Percentiles rank a stretch among this genome's conserved stretches.
phyloP scores from a whole-genome alignment of 1,284 basidiomycete genomes.

The Meira nashicola region DNA sequence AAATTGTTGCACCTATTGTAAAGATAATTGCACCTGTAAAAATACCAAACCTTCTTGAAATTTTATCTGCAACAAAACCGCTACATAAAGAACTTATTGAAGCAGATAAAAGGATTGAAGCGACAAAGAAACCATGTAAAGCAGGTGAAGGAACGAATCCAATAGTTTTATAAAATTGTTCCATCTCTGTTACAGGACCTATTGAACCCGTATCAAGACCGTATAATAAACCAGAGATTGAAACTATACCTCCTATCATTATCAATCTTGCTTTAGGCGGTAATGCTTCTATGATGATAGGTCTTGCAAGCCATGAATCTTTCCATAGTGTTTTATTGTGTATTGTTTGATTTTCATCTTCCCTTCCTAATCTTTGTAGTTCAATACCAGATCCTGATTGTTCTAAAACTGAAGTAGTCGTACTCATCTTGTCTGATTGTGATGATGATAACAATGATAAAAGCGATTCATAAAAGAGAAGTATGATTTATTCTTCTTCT shows the following conservation, averaged over 20 bases:
- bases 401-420: no score
- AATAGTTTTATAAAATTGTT: conserved; percentile 9
- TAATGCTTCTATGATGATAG: not conserved
- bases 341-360: no score
- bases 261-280: conserved; percentile 12
- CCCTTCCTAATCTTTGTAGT: no score
- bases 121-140: conserved; percentile 15
- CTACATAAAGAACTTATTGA: conserved; percentile 10
- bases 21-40: conserved; percentile 7
- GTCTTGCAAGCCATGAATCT: no score
- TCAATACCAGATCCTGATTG: no score
- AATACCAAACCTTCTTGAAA: conserved; percentile 14
- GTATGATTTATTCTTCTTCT: no score
- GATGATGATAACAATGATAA: no score
- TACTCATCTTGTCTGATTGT: no score
- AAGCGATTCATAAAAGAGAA: no score
- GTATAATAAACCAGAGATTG: conserved; percentile 10
- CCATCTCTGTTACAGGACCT: conserved; percentile 12
- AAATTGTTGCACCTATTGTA: conserved; percentile 4
- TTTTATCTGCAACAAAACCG: conserved; percentile 13
- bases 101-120: conserved; percentile 13
- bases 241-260: conserved; percentile 6
- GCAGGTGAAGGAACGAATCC: not conserved
- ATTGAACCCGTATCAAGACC: conserved; percentile 14
- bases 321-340: no score